These are phyloP conservation scores for Pyricularia pennisetigena DNA, from an alignment of 2,329 filamentous ascomycete species.

Conservation along the genomic window DNA sequence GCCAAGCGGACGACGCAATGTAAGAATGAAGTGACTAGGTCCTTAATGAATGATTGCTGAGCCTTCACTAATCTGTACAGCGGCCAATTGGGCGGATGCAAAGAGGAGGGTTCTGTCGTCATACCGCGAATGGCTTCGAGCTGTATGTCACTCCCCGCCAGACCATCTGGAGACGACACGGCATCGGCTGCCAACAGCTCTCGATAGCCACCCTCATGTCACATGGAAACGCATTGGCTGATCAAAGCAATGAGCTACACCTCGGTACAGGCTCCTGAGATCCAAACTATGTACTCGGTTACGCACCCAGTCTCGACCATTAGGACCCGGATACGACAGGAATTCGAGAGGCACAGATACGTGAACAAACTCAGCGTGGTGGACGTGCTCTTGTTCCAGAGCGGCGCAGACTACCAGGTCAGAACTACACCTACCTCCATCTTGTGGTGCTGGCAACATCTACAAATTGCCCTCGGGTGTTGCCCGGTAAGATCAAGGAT, in stretches of 20 bases:
- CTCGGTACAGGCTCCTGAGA: conserved; percentile 69
- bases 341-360: conserved; percentile 93
- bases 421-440: conserved; percentile 9
- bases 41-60: conserved; percentile 2
- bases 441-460: neutral
- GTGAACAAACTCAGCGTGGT: conserved; percentile 82
- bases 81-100: conserved; percentile 82
- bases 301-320: conserved; percentile 79
- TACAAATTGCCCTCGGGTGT: neutral
- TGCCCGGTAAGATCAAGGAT: neutral
- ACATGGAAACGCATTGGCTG: neutral
- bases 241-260: neutral
- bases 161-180: neutral
- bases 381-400: conserved; percentile 84
- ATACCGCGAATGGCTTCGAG: conserved; percentile 93
- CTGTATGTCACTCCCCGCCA: conserved; percentile 53
- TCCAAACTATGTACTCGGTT: conserved; percentile 94
- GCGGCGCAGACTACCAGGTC: conserved; percentile 91
- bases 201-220: neutral
- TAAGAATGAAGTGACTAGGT: conserved; percentile 33
- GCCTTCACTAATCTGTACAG: conserved; percentile 40
- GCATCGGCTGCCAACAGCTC: neutral
- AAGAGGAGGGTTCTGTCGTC: conserved; percentile 76
- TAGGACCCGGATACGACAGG: conserved; percentile 88
- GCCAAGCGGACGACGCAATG: conserved; percentile 72